These are phyloP conservation scores for Nakazawaea peltata DNA, from an alignment of 805 yeast genomes.

Conservation along the genomic window DNA sequence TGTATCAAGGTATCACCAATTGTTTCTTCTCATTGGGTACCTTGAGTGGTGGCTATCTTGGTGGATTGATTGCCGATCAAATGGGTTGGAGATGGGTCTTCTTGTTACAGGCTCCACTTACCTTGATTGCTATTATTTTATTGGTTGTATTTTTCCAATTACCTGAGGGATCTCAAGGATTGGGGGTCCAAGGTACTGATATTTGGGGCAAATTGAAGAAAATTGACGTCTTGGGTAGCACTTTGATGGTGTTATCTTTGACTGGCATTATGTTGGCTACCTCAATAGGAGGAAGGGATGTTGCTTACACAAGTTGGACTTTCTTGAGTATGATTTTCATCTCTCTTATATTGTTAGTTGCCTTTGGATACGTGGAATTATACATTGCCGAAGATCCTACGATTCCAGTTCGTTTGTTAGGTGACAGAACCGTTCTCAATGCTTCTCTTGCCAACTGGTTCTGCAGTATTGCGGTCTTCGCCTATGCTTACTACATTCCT, in stretches of 20 bases:
- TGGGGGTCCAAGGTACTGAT: conserved; percentile 23
- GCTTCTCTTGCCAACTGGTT: conserved; percentile 61
- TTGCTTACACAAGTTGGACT: conserved; percentile 29
- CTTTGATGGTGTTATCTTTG: conserved; percentile 35
- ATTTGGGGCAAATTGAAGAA: conserved; percentile 39
- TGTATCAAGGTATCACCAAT: conserved; percentile 82
- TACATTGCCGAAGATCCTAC: conserved; percentile 47
- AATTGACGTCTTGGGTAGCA: conserved; percentile 49
- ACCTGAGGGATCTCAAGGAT: conserved; percentile 24
- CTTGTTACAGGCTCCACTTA: conserved; percentile 46
- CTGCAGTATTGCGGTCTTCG: conserved; percentile 38
- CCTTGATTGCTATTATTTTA: conserved; percentile 32
- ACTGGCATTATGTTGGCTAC: conserved; percentile 40
- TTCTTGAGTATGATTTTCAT: conserved; percentile 23
- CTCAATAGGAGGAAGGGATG: conserved; percentile 43
- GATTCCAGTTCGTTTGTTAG: conserved; percentile 43
- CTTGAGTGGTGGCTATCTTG: conserved; percentile 60
- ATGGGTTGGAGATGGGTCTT: conserved; percentile 65
- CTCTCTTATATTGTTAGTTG: conserved; percentile 27
- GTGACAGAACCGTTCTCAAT: conserved; percentile 51
- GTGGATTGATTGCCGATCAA: conserved; percentile 47
- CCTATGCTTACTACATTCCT: conserved; percentile 51
- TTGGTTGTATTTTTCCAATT: conserved; percentile 30
- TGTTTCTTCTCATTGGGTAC: conserved; percentile 75
- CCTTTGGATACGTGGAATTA: conserved; percentile 35